Base-by-base conservation (phyloP, 2,329 filamentous ascomycete genomes). In the Coccinonectria pachysandricola region DNA sequence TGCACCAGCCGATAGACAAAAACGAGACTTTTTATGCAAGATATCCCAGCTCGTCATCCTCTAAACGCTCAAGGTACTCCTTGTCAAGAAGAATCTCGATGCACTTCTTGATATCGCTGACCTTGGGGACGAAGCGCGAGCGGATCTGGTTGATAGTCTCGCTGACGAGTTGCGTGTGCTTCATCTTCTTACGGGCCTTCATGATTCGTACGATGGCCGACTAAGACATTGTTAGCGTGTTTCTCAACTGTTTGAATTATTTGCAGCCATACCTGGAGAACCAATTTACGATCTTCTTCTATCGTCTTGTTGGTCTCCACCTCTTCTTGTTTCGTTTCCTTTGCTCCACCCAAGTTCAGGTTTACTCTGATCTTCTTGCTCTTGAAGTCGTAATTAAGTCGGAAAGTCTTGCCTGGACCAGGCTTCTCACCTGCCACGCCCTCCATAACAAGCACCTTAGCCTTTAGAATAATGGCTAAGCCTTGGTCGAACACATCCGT, bases 221-320 rank as follows among this genome's bases (percentile, higher is more conserved):
- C 88, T 98, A 30, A 15, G 21, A 23, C 8, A 15, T 6, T 17
- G 38, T 57, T 45, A 55, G 49, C 17, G 25, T 26, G 13, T 15
- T 13, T 7, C 10, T 11, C 4, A 22, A 8, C 11, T 9, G 10
- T 14, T 17, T n/a, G 21, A 7, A 19, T 21, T 11, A 29, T 5
- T 17, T 28, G 6, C 10, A 7, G n/a, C 30, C 79, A 57, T 71
- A 94, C 88, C 78, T 98, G 91, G 52, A 96, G 81, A 32, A 98
- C 72, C 35, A 98, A 67, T 60, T 96, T 96, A 36, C 91, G 75
- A 55, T 98, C 91, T 59, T 98, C 91, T 62, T 98, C 91, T 44
- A 98, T 95, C 3, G 86, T 96, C 74, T 98, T 98, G 66, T 96
- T 93, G 6, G 91, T 98, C 52, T 98, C 91, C 36, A 85, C 87